phyloP scores from a whole-genome alignment of 208 protist genomes.

The Porcisia hertigi region DNA sequence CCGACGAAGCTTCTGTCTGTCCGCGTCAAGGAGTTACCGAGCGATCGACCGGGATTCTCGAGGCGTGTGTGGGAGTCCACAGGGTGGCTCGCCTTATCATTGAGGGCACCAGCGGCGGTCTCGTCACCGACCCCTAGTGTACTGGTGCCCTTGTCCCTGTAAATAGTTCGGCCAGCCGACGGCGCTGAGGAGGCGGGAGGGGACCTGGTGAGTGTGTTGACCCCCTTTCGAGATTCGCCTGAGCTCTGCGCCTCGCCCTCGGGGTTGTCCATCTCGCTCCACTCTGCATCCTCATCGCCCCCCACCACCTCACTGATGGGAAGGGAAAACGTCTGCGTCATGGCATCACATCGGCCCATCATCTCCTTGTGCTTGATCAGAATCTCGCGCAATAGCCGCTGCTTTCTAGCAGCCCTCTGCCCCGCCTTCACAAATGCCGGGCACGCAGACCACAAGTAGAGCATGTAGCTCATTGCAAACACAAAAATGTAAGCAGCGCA shows the following conservation, averaged over 20 bases:
- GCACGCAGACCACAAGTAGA: slow-evolving; percentile 57
- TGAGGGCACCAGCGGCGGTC: not conserved
- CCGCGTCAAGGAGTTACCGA: slow-evolving; percentile 19
- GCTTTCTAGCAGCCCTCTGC: slow-evolving; percentile 51
- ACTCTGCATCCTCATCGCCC: not conserved
- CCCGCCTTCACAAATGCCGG: slow-evolving; percentile 58
- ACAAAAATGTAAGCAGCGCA: slow-evolving; percentile 80
- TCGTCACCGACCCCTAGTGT: not conserved
- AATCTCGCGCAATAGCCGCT: slow-evolving; percentile 55
- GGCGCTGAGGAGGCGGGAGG: not conserved
- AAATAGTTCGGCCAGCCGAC: not conserved
- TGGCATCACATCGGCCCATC: slow-evolving; percentile 42
- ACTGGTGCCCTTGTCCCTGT: slow-evolving; percentile 2
- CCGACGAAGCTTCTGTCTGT: not conserved
- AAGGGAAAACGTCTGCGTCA: slow-evolving; percentile 58
- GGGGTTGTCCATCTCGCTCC: not conserved
- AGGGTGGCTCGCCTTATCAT: not conserved
- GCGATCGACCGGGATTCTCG: not conserved
- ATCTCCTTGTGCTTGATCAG: slow-evolving; percentile 51
- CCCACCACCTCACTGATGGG: slow-evolving; percentile 3
- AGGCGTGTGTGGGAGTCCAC: not conserved
- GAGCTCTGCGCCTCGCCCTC: not conserved
- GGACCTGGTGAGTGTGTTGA: not conserved
- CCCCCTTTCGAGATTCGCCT: not conserved
- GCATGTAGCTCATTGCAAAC: slow-evolving; percentile 57